phyloP scores from a whole-genome alignment of 257 asterid species.

The Solanum etuberosum region DNA sequence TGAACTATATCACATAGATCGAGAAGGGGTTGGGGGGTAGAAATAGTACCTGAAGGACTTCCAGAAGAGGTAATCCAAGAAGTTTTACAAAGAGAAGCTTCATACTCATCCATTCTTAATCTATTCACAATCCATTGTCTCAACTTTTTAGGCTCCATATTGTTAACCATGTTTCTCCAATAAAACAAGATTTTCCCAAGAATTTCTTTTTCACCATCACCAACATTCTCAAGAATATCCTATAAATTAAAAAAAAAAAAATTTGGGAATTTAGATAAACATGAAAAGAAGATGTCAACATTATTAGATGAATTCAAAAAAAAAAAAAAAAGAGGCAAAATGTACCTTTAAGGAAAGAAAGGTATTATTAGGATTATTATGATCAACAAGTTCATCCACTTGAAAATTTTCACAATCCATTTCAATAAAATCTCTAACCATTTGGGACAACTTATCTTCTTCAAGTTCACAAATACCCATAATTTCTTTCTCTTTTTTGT shows the following conservation, averaged over 20 bases:
- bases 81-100: conserved; percentile 47
- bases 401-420: conserved; percentile 4
- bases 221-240: conserved; percentile 38
- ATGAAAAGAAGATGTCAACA: neutral
- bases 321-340: too few species aligned
- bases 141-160: conserved; percentile 13
- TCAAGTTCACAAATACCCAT: neutral
- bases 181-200: conserved; percentile 28
- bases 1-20: too few species aligned
- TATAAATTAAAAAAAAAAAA: neutral
- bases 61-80: conserved; percentile 40
- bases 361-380: conserved; percentile 17
- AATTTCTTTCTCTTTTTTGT: neutral
- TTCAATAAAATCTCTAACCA: conserved; percentile 22
- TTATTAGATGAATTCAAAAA: neutral
- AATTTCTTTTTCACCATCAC: conserved; percentile 38
- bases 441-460: conserved; percentile 15
- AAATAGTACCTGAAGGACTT: conserved; percentile 28
- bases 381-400: conserved; percentile 3
- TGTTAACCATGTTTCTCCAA: conserved; percentile 10
- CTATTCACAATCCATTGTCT: conserved; percentile 36
- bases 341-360: conserved; percentile 24
- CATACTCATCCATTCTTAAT: conserved; percentile 33
- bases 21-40: neutral
- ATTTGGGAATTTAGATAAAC: neutral